Base-by-base conservation (phyloP, 2,329 filamentous ascomycete genomes). In the Gremmenia infestans region DNA sequence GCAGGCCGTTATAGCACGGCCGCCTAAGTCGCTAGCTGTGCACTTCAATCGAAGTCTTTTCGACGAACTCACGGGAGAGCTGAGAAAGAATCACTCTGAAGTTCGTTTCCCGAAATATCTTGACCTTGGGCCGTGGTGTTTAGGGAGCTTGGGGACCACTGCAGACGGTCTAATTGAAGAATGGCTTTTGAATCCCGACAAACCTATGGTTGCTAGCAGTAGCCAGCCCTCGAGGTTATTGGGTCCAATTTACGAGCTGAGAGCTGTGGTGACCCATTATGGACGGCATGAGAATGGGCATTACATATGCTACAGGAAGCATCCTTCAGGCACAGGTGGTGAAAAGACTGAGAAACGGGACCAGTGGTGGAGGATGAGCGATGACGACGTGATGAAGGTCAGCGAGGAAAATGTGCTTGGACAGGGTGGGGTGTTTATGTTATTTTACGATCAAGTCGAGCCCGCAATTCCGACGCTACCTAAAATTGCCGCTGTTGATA, bases 221-320 rank as follows among this genome's bases (percentile, higher is more conserved):
- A 64, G 71, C 40, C 67, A 68, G 2, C 72, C 75, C 8, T 84
- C 81, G 2, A 78, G 75, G 58, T 73, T 82, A 8, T 74, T 74
- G 0, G 82, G 83, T 2, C 78, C 78, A 28, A 76, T 86, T 1
- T 97, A 96, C 69, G 83, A 89, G 67, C 76, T 97, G 15, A 83
- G 88, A 52, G 91, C 92, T 32, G 88, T 93, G 0, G 82, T 97
- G 9, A 94, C 91, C 1, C 94, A 97, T 69, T 89, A 88, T 59
- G 94, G 94, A 4, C 81, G 88, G 35, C 94, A 97, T 70, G 91
- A 97, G 60, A 96, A 96, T 65, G 94, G 94, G 0, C 94, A 99
- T 73, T 97, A 99, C 65, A 85, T 97, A 40, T 96, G 91, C 70
- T 96, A 94, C 71, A 82, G 90, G 51, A 89, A 87, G 66, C 86